Evolutionary conservation across 1,284 basidiomycete genomes (phyloP), one percentile per base, ranked within the genome.

Genomic region (Ganoderma leucocontextum): DNA sequence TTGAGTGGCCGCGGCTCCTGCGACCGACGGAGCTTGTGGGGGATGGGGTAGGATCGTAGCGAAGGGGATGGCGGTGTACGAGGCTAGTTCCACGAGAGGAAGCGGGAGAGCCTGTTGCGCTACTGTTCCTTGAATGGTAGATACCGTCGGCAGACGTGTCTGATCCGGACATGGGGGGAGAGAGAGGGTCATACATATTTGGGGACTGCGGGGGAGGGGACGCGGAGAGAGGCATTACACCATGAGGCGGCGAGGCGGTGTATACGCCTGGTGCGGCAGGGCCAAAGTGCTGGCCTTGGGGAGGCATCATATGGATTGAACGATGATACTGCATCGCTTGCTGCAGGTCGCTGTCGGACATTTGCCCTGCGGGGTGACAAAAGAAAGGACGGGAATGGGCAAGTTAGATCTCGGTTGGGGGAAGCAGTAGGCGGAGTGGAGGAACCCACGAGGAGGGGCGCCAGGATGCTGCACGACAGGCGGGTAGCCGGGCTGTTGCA

Each of bases 131-230:
- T 70, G 91, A 92, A 78, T 90, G 86, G 85, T 93, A 92, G 73
- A 90, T 80, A 75, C 90, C 90, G 86, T 93, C 91, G 75, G 84
- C 90, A 77, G 91, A 93, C 77, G 91, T 91, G 82, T 94, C 92
- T 82, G 92, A 93, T 82, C 92, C 92, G 82, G 91, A 93, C 78
- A 93, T 84, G 81, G 90, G 91, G 80, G 92, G 92, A 65, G 91
- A 92, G 76, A 93, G 83, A 78, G 92, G 89, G 82, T 91, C 91
- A 81, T 93, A 93, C 82, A 91, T 86, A 82, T 89, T 86, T 80
- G 92, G 91, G 73, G 90, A 91, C 73, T 87, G 87, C 72, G 92
- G 90, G 78, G 91, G 89, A 78, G 91, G 90, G 75, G 86, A 86
- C 73, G 81, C 79, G 73, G 86, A 83, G 73, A 86, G 79, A 68